Base-by-base conservation (phyloP, 2,329 filamentous ascomycete species). In the Ascochyta pisi region DNA sequence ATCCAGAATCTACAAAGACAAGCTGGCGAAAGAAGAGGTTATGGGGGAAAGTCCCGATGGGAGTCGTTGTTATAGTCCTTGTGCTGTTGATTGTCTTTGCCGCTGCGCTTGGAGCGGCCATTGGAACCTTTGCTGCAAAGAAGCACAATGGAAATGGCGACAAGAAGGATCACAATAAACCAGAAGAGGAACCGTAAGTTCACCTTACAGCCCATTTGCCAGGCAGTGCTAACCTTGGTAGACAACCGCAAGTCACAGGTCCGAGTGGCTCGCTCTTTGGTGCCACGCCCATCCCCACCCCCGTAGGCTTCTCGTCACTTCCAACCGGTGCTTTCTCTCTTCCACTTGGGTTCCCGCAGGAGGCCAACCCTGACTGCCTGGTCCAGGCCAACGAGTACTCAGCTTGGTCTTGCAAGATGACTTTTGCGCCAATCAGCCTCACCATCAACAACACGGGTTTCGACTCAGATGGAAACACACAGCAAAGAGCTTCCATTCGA, bases 91-190 rank as follows among this genome's bases (percentile, higher is more conserved):
- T 84, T 13, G 53, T 78, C 34, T 69, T 75, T 38, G 80, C 80
- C 38, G 77, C 78, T 29, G 76, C 82, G 26, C 75, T 84, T 39
- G 83, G 83, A 47, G 82, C 81, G 50, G 79, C 82, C 6, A 80
- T 85, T 63, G 83, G 83, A 4, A 82, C 82, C 34, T 74, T 84
- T 23, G 66, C 84, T 47, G 80, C 79, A 13, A 81, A 80, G 34
- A 68, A 72, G 47, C 60, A 64, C 15, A 64, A 62, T 15, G 49
- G 61, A 34, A 53, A 66, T 15, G 44, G 58, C 27, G 40, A 61
- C 10, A 54, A 66, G 23, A 33, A 64, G 44, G 51, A 54, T 3
- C 26, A 61, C n/a, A 48, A 57, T 16, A 53, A 58, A 16, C 58
- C 63, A 19, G 58, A 63, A 22, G 66, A 72, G 8, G 62, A 69